A percentile compares a stretch with the other conserved stretches of the same genome.
phyloP scores from a whole-genome alignment of 352 stramenopile species.

The Elongisporangium prolatum region DNA sequence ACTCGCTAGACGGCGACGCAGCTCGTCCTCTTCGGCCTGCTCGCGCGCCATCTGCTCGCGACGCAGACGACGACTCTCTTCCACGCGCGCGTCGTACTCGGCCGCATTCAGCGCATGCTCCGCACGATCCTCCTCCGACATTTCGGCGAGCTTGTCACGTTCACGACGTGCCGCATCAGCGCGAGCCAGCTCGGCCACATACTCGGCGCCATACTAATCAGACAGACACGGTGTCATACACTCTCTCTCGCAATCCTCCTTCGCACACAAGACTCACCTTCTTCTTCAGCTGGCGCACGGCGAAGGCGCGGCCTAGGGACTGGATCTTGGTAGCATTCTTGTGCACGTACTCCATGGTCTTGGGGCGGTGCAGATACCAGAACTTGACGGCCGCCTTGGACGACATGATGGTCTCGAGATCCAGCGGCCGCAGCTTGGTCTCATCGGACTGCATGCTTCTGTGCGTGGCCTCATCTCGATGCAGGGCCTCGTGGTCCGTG shows the following conservation, averaged over 20 bases:
- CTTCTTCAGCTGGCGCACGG: constrained; percentile 64
- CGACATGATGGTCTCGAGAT: constrained; percentile 86
- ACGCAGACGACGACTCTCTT: constrained; percentile 73
- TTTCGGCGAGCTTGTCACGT: constrained; percentile 54
- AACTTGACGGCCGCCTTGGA: constrained; percentile 87
- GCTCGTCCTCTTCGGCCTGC: constrained; percentile 40
- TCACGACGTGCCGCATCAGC: constrained; percentile 62
- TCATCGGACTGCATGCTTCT: constrained; percentile 78
- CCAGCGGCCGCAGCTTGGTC: constrained; percentile 67
- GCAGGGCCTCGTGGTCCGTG: constrained; percentile 81
- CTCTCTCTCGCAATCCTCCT: not conserved
- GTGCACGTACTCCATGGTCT: constrained; percentile 88
- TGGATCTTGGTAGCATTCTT: constrained; percentile 88
- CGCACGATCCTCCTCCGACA: constrained; percentile 54
- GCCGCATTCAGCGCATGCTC: constrained; percentile 39
- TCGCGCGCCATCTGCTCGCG: constrained; percentile 75
- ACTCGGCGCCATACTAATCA: constrained; percentile 61
- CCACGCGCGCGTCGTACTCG: constrained; percentile 74
- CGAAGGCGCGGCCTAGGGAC: constrained; percentile 68
- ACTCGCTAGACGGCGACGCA: constrained; percentile 45
- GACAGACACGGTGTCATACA: constrained; percentile 2
- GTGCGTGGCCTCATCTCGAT: constrained; percentile 75
- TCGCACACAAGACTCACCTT: constrained; percentile 18
- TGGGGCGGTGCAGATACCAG: constrained; percentile 85
- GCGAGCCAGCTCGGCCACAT: constrained; percentile 70